Evolutionary conservation across 805 yeast species (phyloP), one percentile per base, ranked within the genome.

Genomic region (Nakazawaea laoshanensis): DNA sequence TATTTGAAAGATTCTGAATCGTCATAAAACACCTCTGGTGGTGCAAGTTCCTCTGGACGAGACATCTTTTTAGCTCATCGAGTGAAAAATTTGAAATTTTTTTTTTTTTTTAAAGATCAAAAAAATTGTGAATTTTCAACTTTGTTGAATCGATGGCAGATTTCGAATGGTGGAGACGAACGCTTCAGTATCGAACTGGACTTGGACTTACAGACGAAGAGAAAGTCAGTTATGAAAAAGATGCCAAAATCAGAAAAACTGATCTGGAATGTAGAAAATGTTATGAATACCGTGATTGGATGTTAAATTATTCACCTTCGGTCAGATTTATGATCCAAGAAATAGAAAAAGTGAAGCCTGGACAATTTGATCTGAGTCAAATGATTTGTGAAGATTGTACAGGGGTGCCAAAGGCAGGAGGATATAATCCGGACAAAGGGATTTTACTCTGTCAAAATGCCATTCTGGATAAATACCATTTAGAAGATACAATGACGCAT

Each of bases 41-140:
- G 97, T 10, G 97, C 97, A 41, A 87, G 65, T 48, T 85, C 85
- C 60, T 88, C 97, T 44, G 97, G 97, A 63, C 97, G 77, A 2
- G 95, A 84, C 97, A 88, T 88, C 10, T 23, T 26, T 11, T 15
- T 29, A 22, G 3, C n/a, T n/a, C n/a, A n/a, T n/a, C n/a, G n/a
- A n/a, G n/a, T n/a, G n/a, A n/a, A n/a, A n/a, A n/a, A n/a, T n/a
- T n/a, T n/a, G n/a, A n/a, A n/a, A n/a, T n/a, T n/a, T n/a, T n/a
- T n/a, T n/a, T n/a, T n/a, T n/a, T n/a, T n/a, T n/a, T n/a, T n/a
- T n/a, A n/a, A n/a, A n/a, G n/a, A n/a, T n/a, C n/a, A n/a, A n/a
- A n/a, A n/a, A n/a, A n/a, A n/a, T n/a, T n/a, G n/a, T n/a, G n/a
- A n/a, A n/a, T n/a, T n/a, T n/a, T n/a, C n/a, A n/a, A n/a, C n/a